Percentiles rank a stretch among this genome's conserved stretches.
phyloP scores from a whole-genome alignment of 352 stramenopile genomes.

The Phytophthora agathidicida region DNA sequence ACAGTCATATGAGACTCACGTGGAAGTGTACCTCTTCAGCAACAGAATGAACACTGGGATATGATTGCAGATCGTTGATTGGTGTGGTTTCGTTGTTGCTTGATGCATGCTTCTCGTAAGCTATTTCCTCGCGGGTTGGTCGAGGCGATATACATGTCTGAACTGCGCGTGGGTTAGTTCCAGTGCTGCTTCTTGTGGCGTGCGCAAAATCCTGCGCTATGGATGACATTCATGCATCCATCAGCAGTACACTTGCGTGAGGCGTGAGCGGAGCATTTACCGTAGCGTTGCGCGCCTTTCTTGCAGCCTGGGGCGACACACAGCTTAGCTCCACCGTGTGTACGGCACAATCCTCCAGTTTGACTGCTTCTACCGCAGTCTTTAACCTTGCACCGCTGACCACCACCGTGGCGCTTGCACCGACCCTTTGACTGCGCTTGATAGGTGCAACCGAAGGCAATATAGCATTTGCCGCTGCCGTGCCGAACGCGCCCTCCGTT shows the following conservation, averaged over 20 bases:
- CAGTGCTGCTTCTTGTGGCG: constrained; percentile 16
- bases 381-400: constrained; percentile 64
- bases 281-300: constrained; percentile 85
- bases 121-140: background rate
- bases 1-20: background rate
- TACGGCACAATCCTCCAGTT: constrained; percentile 77
- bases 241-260: constrained; percentile 65
- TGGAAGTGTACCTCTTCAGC: background rate
- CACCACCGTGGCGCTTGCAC: constrained; percentile 83
- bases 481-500: constrained; percentile 85
- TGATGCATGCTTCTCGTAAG: constrained; percentile 7
- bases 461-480: constrained; percentile 76
- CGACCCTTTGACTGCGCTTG: constrained; percentile 74
- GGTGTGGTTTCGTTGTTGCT: constrained; percentile 9
- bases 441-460: constrained; percentile 63
- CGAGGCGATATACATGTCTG: background rate
- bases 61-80: constrained; percentile 14
- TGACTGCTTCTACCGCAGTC: constrained; percentile 72
- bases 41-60: background rate
- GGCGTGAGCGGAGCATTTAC: constrained; percentile 83
- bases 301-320: constrained; percentile 84
- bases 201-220: constrained; percentile 50
- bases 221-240: constrained; percentile 71
- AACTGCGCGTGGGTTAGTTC: background rate
- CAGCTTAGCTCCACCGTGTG: constrained; percentile 83